Base-by-base conservation (phyloP, 2,329 filamentous ascomycete genomes). In the Talaromyces atroroseus region DNA sequence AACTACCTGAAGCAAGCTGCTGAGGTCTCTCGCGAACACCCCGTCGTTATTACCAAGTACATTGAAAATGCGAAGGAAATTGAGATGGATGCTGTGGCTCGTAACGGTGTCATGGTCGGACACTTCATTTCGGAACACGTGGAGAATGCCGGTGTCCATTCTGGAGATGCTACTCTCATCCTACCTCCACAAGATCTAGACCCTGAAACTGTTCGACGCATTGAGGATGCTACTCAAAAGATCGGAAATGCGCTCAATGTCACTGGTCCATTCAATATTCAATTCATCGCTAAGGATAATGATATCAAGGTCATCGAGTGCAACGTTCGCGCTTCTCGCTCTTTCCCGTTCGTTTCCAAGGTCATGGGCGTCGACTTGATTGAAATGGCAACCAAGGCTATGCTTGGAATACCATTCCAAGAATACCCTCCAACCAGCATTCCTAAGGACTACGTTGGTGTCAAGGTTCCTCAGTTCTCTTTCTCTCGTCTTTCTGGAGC, bases 281-380 rank as follows among this genome's bases (percentile, higher is more conserved):
- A 99, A 72, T 97, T 99, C 78, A 99, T 99, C 67, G 94, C 94
- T 66, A 97, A 97, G 79, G 92, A 97, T 73, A 97, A 97, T 71
- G 92, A 97, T 64, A 97, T 99, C 80, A 97, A 97, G 80, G 94
- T 99, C 63, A 99, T 99, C 62, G 94, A 99, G 77, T 97, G 94
- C 76, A 99, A 99, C 68, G 94, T 97, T 59, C 87, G 94, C 61
- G 94, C 94, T 16, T 96, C 94, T 47, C 84, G 94, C 62, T 97
- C 92, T 0, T 96, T 96, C 81, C 94, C 94, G 60, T 99, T 99
- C 69, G 92, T 97, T 16, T 96, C 92, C 62, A 99, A 99, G 80
- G 90, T 95, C 63, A 97, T 96, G 90, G 92, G 92, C 52, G 89
- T 96, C 52, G 92, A 99, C 70, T 81, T 99, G 61, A 96, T 99